These are phyloP conservation scores for Emiliania huxleyi DNA, from an alignment of 78 protist genomes.

Conservation along the genomic window DNA sequence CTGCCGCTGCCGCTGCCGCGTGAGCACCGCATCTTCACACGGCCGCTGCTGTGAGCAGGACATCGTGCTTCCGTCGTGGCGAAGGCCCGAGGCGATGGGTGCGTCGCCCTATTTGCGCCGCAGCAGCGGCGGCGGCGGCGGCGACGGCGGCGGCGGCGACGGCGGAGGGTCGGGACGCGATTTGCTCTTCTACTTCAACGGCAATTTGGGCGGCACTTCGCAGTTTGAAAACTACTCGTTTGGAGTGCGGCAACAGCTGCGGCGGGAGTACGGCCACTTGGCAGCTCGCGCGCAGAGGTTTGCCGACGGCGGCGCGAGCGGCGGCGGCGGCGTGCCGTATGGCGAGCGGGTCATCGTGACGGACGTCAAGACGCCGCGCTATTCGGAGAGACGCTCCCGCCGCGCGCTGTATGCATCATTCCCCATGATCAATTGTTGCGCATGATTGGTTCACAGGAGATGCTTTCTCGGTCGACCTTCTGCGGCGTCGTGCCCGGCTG, in stretches of 20 bases:
- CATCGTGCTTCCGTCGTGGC: not conserved
- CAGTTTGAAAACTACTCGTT: not conserved
- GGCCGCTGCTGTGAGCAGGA: too few species aligned
- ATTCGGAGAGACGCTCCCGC: not conserved
- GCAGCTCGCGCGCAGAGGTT: not conserved
- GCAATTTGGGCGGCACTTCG: not conserved
- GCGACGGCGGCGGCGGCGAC: not conserved
- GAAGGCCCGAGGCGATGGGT: not conserved
- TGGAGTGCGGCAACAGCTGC: conserved; percentile 9
- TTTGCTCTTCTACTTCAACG: not conserved
- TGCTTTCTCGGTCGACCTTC: too few species aligned
- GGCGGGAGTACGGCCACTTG: not conserved
- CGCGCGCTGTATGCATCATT: not conserved
- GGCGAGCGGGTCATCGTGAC: not conserved
- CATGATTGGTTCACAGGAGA: too few species aligned
- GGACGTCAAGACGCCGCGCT: not conserved
- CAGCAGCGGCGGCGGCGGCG: too few species aligned
- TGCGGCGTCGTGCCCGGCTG: too few species aligned
- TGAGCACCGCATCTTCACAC: too few species aligned
- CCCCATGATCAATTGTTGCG: too few species aligned
- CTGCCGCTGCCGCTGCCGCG: too few species aligned
- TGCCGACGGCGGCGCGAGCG: not conserved
- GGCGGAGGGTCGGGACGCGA: not conserved
- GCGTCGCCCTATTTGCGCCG: too few species aligned
- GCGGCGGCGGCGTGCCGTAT: not conserved